A percentile compares a stretch with the other conserved stretches of the same genome.
Evolutionary conservation across 495 filamentous ascomycete genomes (phyloP).

Genomic region (Rhizodiscina lignyota): DNA sequence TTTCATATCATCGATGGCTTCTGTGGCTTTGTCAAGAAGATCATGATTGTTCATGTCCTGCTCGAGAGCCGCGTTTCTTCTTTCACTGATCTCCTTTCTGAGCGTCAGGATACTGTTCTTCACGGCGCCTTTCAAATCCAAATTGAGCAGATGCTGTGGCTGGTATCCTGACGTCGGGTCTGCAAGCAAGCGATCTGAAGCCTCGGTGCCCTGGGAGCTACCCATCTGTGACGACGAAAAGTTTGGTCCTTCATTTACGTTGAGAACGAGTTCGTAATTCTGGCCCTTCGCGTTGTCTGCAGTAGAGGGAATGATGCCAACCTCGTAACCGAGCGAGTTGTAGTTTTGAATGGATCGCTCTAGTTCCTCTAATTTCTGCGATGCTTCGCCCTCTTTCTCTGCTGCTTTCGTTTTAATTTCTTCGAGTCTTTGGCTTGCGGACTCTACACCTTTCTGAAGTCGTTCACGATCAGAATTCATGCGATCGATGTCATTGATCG

Average conservation of each 20-base stretch:
- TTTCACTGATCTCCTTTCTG: constrained; percentile 74
- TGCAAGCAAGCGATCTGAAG: constrained; percentile 49
- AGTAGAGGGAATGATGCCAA: constrained; percentile 69
- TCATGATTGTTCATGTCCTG: constrained; percentile 83
- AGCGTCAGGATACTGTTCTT: constrained; percentile 61
- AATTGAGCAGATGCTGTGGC: constrained; percentile 67
- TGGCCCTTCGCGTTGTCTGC: constrained; percentile 71
- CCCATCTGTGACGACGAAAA: constrained; percentile 61
- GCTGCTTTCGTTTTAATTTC: constrained; percentile 66
- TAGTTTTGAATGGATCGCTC: constrained; percentile 74
- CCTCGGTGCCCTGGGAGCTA: constrained; percentile 28
- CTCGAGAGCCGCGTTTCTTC: constrained; percentile 65
- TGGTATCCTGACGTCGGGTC: constrained; percentile 77
- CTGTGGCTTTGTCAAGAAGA: constrained; percentile 77
- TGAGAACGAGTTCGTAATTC: constrained; percentile 66
- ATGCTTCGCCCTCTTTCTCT: constrained; percentile 72
- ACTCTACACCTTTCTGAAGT: constrained; percentile 67
- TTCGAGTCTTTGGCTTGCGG: constrained; percentile 53
- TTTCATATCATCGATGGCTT: constrained; percentile 85
- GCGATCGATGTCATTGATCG: constrained; percentile 92
- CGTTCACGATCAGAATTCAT: constrained; percentile 93
- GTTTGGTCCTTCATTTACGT: constrained; percentile 49
- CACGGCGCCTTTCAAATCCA: constrained; percentile 68
- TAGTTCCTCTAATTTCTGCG: constrained; percentile 68
- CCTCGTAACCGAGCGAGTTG: constrained; percentile 87